Base-by-base conservation (phyloP, 2,329 filamentous ascomycete species). In the Aspergillus calidoustus region DNA sequence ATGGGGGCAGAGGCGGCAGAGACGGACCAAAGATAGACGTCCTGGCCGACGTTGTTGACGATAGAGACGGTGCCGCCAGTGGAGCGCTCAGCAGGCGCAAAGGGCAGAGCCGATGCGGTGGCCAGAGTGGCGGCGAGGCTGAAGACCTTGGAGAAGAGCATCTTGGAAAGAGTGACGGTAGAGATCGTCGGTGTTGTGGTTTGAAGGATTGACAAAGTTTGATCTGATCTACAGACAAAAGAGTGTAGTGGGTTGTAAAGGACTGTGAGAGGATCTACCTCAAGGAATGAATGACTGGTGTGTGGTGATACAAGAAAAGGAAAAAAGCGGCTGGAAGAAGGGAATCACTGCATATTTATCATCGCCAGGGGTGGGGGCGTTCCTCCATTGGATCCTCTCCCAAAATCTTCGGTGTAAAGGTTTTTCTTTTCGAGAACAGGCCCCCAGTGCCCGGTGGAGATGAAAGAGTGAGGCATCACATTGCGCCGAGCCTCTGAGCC, bases 11-110 rank as follows among this genome's bases (percentile, higher is more conserved):
- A 7, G 31, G 17, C 43, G 51, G 65, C 60, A 43, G 70, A 68
- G 46, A 68, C 69, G 22, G 69, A 69, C 71, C 72, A 74, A 22
- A 73, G 57, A 63, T 73, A 72, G 57, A 73, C 54, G 52, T 65
- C 60, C 13, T 66, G 31, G 49, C 48, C 30, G 30, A 72, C 48
- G 58, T 73, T 73, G 70, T 74, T 73, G 58, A 68, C 60, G 50
- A 73, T 69, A 25, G 64, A 60, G 49, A 74, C 62, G 19, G 66
- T 66, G 38, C 67, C 64, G 57, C 62, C 62, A 43, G 59, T 59
- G 55, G 62, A 48, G 43, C 59, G 49, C n/a, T 9, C n/a, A 13
- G 19, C 48, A 5, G 43, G 30, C 11, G 44, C 31, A 19, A 49
- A 6, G 19, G 60, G 58, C 22, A 60, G 52, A 22, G 58, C 58